phyloP scores from a whole-genome alignment of 257 asterid genomes.

The Craterostigma plantagineum region DNA sequence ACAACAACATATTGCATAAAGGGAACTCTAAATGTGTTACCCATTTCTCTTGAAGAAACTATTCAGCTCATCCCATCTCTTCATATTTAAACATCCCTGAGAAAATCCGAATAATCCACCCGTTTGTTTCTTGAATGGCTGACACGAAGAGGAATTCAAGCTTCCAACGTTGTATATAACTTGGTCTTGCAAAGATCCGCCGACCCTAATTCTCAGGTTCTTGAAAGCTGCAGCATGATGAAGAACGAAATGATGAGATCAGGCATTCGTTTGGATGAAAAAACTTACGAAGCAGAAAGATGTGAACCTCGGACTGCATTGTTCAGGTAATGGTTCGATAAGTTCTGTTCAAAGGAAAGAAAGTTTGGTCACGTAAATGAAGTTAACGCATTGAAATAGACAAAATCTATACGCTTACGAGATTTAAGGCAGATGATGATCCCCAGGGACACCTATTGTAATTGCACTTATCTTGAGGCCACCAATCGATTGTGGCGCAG shows the following conservation, averaged over 20 bases:
- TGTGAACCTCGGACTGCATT: constrained; percentile 60
- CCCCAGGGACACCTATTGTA: constrained; percentile 89
- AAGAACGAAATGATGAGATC: constrained; percentile 1
- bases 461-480: constrained; percentile 90
- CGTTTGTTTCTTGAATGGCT: constrained; percentile 34
- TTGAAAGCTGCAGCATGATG: constrained; percentile 44
- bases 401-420: constrained; percentile 24
- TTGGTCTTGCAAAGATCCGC: constrained; percentile 97
- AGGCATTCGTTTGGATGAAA: not conserved
- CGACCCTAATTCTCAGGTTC: constrained; percentile 63
- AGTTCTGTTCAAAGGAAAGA: constrained; percentile 24
- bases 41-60: constrained; percentile 58
- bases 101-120: constrained; percentile 87
- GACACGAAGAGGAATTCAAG: constrained; percentile 26
- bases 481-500: constrained; percentile 94
- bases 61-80: constrained; percentile 89
- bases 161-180: constrained; percentile 55
- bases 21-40: constrained; percentile 18
- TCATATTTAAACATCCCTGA: constrained; percentile 66
- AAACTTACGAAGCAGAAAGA: constrained; percentile 5
- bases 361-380: not conserved
- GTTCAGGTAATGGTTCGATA: constrained; percentile 57
- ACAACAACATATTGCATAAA: too few species aligned
- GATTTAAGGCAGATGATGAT: constrained; percentile 46
- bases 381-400: not conserved